These are phyloP conservation scores for Apiospora phragmitis DNA, from an alignment of 2,329 filamentous ascomycete genomes.

Conservation along the genomic window DNA sequence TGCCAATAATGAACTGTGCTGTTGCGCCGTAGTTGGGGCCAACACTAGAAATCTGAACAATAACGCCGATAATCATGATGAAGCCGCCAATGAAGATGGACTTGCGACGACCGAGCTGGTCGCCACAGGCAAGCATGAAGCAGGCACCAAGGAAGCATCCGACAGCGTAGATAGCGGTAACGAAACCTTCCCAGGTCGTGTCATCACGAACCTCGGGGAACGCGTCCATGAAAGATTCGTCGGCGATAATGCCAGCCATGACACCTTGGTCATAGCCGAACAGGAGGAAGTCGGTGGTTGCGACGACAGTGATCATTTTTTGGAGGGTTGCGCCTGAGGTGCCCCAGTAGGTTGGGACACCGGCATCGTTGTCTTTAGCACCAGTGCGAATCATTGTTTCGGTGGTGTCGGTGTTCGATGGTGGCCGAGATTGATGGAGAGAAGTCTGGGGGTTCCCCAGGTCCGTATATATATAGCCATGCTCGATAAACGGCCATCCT, in stretches of 20 bases:
- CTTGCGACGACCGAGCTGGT: constrained; percentile 54
- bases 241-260: constrained; percentile 33
- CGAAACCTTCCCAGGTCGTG: constrained; percentile 36
- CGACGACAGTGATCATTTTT: constrained; percentile 28
- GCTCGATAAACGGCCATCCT: not conserved
- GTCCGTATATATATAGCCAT: constrained; percentile 11
- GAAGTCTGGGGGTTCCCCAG: constrained; percentile 11
- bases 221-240: constrained; percentile 26
- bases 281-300: constrained; percentile 29
- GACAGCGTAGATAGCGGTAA: constrained; percentile 43
- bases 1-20: constrained; percentile 49
- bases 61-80: constrained; percentile 57
- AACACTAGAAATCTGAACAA: constrained; percentile 52
- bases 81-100: constrained; percentile 53
- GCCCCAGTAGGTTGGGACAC: constrained; percentile 33
- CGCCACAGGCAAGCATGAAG: constrained; percentile 45
- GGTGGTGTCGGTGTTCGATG: not conserved
- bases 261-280: constrained; percentile 35
- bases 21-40: constrained; percentile 46
- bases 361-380: constrained; percentile 27
- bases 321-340: constrained; percentile 29
- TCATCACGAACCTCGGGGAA: constrained; percentile 34
- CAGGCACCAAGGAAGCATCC: constrained; percentile 43
- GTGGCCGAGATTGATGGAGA: constrained; percentile 4
- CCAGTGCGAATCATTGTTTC: constrained; percentile 18